Percentiles rank a stretch among this genome's conserved stretches.
These are phyloP conservation scores for Xerocomus cyaneibrunnescens DNA, from an alignment of 1,284 basidiomycete species.

Conservation along the genomic window DNA sequence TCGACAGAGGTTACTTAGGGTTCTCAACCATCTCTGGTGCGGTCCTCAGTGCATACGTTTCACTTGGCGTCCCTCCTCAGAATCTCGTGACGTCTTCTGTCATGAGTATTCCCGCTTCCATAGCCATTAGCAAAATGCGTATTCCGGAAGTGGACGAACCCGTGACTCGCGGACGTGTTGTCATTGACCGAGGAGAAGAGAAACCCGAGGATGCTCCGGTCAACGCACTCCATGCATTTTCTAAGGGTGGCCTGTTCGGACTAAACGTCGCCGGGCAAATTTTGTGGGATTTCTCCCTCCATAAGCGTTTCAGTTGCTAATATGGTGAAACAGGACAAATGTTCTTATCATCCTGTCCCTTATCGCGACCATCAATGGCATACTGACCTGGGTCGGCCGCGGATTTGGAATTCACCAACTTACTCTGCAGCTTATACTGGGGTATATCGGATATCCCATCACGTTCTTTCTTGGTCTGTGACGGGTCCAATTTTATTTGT, in stretches of 20 bases:
- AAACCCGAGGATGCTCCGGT: conserved; percentile 54
- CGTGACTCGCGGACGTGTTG: conserved; percentile 77
- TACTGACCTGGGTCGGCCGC: conserved; percentile 86
- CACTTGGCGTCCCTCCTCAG: conserved; percentile 77
- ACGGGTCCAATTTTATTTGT: neutral
- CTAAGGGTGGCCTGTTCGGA: conserved; percentile 84
- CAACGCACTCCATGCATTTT: conserved; percentile 87
- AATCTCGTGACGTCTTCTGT: conserved; percentile 89
- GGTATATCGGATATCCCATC: conserved; percentile 87
- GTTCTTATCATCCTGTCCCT: conserved; percentile 81
- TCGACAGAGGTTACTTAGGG: conserved; percentile 34
- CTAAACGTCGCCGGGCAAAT: conserved; percentile 84
- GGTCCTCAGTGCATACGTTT: conserved; percentile 83
- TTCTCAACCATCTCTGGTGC: conserved; percentile 92
- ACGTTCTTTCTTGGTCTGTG: conserved; percentile 71
- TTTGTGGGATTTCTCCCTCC: conserved; percentile 47
- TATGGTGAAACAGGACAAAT: conserved; percentile 52
- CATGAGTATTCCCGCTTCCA: conserved; percentile 94
- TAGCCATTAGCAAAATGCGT: conserved; percentile 87
- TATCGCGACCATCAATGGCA: conserved; percentile 79
- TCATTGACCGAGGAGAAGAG: conserved; percentile 73
- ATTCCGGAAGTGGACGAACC: conserved; percentile 83
- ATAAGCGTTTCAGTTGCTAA: conserved; percentile 7
- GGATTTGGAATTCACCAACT: conserved; percentile 83
- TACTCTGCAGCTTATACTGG: conserved; percentile 81